Base-by-base conservation (phyloP, 192 early-diverging fungal species). In the Linnemannia elongata region DNA sequence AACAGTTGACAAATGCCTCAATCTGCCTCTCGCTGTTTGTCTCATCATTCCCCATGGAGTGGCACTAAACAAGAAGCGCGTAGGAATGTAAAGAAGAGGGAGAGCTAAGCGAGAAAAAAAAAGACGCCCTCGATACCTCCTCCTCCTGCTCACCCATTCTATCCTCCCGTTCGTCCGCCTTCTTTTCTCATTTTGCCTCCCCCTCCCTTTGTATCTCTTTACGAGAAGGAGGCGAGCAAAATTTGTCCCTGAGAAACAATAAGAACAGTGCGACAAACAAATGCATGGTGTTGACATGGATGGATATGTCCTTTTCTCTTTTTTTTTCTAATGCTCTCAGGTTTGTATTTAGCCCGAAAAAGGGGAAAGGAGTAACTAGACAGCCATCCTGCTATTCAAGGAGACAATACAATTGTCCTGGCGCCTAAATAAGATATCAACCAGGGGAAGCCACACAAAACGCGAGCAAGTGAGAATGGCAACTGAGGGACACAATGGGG, bases 31-130 rank as follows among this genome's bases (percentile, higher is more conserved):
- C n/a, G 7, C 10, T 63, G 1, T 63, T 2, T 10, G n/a, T 63
- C 60, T 66, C 60, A 12, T 66, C 60, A 66, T 66, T 66, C 60
- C 55, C 60, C 60, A 66, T 66, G 12, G n/a, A 66, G 15, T 66
- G 60, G 60, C 27, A 57, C 9, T n/a, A 66, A 35, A 15, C 33
- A 33, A 6, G 13, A 27, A 66, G 30, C 33, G n/a, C 55, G 47
- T 5, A 77, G 22, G 13, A 30, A 38, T 35, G 75, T 18, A 38
- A 44, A 57, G 20, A 55, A 76, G 54, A 27, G n/a, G 30, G 42
- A 47, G 7, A 63, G 44, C 10, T 44, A 44, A 45, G 39, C 24
- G n/a, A 36, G 44, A 24, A 22, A 42, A 22, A 49, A 30, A 75
- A 54, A 75, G 15, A 17, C 12, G 44, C 44, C 9, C 44, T 45